phyloP scores from a whole-genome alignment of 208 protist genomes.

The Wallacemonas sp. region DNA sequence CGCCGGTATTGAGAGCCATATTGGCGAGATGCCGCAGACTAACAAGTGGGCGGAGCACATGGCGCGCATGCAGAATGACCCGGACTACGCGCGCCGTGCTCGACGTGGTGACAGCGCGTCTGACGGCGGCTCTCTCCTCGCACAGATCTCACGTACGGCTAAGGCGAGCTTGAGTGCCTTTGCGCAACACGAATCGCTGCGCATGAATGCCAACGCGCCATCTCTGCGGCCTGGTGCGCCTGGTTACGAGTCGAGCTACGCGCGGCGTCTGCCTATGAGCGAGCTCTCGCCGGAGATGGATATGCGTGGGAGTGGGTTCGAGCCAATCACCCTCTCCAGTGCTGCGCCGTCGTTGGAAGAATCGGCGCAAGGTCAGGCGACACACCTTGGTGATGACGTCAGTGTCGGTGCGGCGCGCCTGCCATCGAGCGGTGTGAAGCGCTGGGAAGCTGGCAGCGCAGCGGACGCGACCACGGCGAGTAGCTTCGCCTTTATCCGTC shows the following conservation, averaged over 20 bases:
- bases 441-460: conserved; percentile 17
- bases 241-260: neutral
- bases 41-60: conserved; percentile 46
- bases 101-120: neutral
- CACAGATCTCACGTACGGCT: conserved; percentile 21
- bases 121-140: conserved; percentile 12
- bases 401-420: neutral
- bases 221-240: neutral
- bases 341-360: neutral
- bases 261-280: neutral
- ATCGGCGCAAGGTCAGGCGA: neutral
- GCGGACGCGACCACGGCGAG: neutral
- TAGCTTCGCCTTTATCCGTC: neutral
- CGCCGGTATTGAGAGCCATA: conserved; percentile 11
- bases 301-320: neutral
- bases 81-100: conserved; percentile 12
- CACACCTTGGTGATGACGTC: neutral
- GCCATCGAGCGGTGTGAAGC: neutral
- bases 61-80: conserved; percentile 14
- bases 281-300: neutral
- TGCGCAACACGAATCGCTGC: conserved; percentile 19
- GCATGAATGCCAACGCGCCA: neutral
- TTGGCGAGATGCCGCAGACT: conserved; percentile 43
- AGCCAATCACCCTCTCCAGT: neutral
- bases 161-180: conserved; percentile 15